Conservation (phyloP, 2,329 filamentous ascomycete genomes). For the Colletotrichum sp. region DNA sequence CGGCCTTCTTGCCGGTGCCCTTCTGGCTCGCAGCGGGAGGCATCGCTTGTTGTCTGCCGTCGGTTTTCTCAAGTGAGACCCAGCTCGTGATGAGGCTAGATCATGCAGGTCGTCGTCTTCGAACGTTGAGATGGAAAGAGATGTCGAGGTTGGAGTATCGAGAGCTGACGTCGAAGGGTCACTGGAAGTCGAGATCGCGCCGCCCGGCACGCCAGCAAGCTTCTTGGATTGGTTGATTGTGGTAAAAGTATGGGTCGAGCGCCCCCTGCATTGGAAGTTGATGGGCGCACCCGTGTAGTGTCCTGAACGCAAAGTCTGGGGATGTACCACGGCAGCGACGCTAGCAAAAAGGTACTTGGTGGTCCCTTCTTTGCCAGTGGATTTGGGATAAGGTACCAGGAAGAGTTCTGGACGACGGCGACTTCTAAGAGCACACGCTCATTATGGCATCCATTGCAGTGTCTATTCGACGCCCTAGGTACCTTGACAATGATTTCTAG, state of each 20-base stretch:
- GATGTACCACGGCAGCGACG: neutral
- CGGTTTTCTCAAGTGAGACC: neutral
- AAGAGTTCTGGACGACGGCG: neutral
- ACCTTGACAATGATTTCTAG: neutral
- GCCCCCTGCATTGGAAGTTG: neutral
- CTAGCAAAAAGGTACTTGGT: neutral
- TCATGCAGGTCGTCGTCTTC: slow-evolving; percentile 5
- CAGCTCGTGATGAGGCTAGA: neutral
- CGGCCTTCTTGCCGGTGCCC: slow-evolving; percentile 70
- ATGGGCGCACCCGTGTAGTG: neutral
- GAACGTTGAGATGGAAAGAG: slow-evolving; percentile 2
- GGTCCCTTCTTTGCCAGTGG: neutral
- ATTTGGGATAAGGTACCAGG: neutral
- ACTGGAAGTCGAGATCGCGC: slow-evolving; percentile 13
- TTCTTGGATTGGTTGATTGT: slow-evolving; percentile 15
- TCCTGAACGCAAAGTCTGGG: neutral
- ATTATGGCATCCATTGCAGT: neutral
- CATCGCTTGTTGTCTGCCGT: slow-evolving; percentile 43
- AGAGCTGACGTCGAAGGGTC: slow-evolving; percentile 2
- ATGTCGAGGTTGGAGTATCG: neutral
- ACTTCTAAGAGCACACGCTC: neutral
- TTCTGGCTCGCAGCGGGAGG: slow-evolving; percentile 64
- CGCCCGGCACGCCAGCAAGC: slow-evolving; percentile 10
- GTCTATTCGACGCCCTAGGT: neutral
- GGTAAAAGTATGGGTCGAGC: slow-evolving; percentile 12